Base-by-base conservation (phyloP, 1,284 basidiomycete genomes). In the Cutaneotrichosporon cavernicola region DNA sequence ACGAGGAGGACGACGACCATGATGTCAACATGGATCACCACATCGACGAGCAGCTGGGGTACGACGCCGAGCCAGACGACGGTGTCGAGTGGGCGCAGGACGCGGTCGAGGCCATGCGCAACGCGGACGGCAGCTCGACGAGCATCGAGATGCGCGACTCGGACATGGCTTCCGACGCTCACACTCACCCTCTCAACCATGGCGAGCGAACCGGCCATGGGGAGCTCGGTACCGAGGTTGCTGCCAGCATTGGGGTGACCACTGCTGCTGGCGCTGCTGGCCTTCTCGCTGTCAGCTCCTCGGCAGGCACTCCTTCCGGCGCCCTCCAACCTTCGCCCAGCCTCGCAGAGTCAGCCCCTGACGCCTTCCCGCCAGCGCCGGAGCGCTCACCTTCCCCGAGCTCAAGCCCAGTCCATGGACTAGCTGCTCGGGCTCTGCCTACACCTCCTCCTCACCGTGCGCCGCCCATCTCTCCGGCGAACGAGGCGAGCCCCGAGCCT, bases 1-100 rank as follows among this genome's bases (percentile, higher is more conserved):
- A 66, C 16, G 43, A 61, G 21, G 65, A 70, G 38, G 64, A 71
- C 7, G 68, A 61, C 6, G 69, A 65, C 52, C 58, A 63, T n/a
- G 55, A 61, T 5, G 64, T 64, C 26, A 61, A 65, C 34, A 59
- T 59, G 58, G 58, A 59, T 31, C 62, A 66, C 0, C 56, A 63
- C 21, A 51, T 63, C 49, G 16, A 56, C 7, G 58, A 66, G 36
- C 62, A 53, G 52, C 47, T 58, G 1, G 67, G 65, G 13, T 69
- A 66, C 53, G 68, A 69, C 1, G 32, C 82, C 72, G 82, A 83
- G 68, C 83, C 82, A 16, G 83, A 83, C 65, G 83, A 83, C 69
- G 81, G 82, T 18, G 79, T 83, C 69, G 81, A 80, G 60, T 83
- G 82, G 83, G 82, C 82, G 21, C 80, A 79, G 56, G 72, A 73